These are phyloP conservation scores for Penicillium goetzii DNA, from an alignment of 495 filamentous ascomycete species.

Conservation along the genomic window DNA sequence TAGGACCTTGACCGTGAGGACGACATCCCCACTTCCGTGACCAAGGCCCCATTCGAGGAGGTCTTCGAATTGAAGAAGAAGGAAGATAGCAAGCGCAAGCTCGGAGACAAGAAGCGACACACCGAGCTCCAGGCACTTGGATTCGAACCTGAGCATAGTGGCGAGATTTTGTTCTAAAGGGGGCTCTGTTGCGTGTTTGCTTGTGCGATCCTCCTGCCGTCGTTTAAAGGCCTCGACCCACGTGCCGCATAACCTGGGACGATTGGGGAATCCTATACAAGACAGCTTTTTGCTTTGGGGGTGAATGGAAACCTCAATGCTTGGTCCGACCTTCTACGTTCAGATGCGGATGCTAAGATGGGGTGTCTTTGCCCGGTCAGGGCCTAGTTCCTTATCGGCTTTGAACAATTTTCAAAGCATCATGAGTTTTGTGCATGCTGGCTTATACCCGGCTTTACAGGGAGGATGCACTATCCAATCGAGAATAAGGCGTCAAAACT, in stretches of 20 bases:
- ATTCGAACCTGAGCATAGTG: conserved; percentile 84
- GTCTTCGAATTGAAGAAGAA: conserved; percentile 75
- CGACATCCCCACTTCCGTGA: conserved; percentile 71
- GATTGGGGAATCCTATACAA: neutral
- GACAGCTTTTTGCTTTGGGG: neutral
- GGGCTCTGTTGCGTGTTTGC: conserved; percentile 8
- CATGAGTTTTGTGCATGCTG: neutral
- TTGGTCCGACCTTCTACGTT: neutral
- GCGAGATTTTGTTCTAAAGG: conserved; percentile 70
- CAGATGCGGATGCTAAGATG: neutral
- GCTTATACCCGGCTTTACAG: neutral
- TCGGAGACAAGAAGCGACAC: conserved; percentile 67
- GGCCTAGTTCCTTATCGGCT: neutral
- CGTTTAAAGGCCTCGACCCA: neutral
- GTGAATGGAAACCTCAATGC: neutral
- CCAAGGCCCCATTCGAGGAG: conserved; percentile 65
- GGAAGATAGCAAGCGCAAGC: conserved; percentile 68
- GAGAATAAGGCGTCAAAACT: neutral
- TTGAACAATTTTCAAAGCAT: conserved; percentile 3
- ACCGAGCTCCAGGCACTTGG: conserved; percentile 73
- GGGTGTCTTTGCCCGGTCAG: neutral
- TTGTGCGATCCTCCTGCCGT: conserved; percentile 11
- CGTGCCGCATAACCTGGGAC: neutral
- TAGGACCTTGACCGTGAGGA: conserved; percentile 94
- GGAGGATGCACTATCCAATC: neutral